phyloP scores from a whole-genome alignment of 2,329 filamentous ascomycete genomes.

The Penicillium palitans region DNA sequence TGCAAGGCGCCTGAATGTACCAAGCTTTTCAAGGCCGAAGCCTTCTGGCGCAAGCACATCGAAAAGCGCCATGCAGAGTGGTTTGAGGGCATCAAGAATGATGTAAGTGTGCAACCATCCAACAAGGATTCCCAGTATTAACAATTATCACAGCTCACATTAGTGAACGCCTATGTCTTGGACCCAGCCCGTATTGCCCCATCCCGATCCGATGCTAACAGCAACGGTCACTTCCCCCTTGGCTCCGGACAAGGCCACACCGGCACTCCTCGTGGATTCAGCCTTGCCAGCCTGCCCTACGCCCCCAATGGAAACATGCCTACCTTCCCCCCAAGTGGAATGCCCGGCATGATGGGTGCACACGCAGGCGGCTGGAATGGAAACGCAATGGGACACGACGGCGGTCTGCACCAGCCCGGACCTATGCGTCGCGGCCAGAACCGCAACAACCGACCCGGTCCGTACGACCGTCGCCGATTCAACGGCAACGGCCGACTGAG shows the following conservation, averaged over 20 bases:
- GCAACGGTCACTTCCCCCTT: slow-evolving; percentile 90
- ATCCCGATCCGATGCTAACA: slow-evolving; percentile 88
- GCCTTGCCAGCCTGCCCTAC: slow-evolving; percentile 70
- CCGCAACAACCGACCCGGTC: slow-evolving; percentile 65
- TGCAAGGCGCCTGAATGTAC: slow-evolving; percentile 96
- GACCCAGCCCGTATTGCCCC: slow-evolving; percentile 94
- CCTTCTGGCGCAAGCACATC: slow-evolving; percentile 97
- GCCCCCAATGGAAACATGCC: neutral
- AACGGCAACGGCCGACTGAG: slow-evolving; percentile 52
- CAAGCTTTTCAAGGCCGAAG: slow-evolving; percentile 94
- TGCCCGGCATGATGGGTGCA: slow-evolving; percentile 38
- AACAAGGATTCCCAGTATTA: slow-evolving; percentile 1
- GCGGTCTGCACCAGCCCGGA: slow-evolving; percentile 56
- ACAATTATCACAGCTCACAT: slow-evolving; percentile 62
- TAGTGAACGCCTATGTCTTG: slow-evolving; percentile 91
- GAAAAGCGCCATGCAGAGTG: slow-evolving; percentile 94
- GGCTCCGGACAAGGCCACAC: slow-evolving; percentile 71
- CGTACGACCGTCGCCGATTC: slow-evolving; percentile 66
- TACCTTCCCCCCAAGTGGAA: slow-evolving; percentile 34
- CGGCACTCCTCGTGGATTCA: slow-evolving; percentile 90
- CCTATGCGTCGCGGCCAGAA: slow-evolving; percentile 69
- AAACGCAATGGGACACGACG: slow-evolving; percentile 40
- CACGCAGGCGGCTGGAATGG: slow-evolving; percentile 30
- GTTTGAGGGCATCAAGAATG: slow-evolving; percentile 74
- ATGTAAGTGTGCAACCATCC: slow-evolving; percentile 61